Conservation (phyloP, 2,329 filamentous ascomycete genomes). For the Byssothecium circinans region DNA sequence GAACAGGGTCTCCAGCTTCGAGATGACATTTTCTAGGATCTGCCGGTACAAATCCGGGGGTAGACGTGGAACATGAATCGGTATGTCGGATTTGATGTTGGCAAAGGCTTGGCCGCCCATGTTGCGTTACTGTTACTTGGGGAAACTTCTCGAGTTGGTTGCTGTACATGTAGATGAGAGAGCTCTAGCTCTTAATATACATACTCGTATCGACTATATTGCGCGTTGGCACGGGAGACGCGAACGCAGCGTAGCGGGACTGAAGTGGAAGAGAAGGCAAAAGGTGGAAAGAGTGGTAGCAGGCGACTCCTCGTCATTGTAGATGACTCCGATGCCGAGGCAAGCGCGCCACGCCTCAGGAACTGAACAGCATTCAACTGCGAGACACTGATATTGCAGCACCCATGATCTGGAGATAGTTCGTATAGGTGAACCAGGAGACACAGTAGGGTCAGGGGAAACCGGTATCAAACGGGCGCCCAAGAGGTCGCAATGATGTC, state of each 20-base stretch:
- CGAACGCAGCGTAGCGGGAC: background rate
- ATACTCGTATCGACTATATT: background rate
- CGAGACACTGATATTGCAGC: too few species aligned
- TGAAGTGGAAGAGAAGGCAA: background rate
- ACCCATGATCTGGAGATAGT: too few species aligned
- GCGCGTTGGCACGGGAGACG: background rate
- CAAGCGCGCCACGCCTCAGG: too few species aligned
- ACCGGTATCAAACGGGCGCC: too few species aligned
- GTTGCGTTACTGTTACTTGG: background rate
- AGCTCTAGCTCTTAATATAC: too few species aligned
- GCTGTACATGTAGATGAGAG: background rate
- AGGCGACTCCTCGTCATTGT: background rate
- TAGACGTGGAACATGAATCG: conserved; percentile 68
- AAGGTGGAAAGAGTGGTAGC: background rate
- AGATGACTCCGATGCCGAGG: background rate
- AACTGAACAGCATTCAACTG: too few species aligned
- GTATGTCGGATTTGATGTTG: conserved; percentile 29
- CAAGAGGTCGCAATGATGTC: too few species aligned
- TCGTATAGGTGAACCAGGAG: too few species aligned
- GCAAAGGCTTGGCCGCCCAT: conserved; percentile 65
- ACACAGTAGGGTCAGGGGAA: too few species aligned
- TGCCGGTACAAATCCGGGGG: conserved; percentile 57
- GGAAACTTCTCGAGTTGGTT: background rate
- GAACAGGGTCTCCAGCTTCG: conserved; percentile 56
- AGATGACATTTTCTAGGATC: conserved; percentile 52